These are phyloP conservation scores for Fagopyrum homotropicum DNA, from an alignment of 148 eudicot species.

Conservation along the genomic window DNA sequence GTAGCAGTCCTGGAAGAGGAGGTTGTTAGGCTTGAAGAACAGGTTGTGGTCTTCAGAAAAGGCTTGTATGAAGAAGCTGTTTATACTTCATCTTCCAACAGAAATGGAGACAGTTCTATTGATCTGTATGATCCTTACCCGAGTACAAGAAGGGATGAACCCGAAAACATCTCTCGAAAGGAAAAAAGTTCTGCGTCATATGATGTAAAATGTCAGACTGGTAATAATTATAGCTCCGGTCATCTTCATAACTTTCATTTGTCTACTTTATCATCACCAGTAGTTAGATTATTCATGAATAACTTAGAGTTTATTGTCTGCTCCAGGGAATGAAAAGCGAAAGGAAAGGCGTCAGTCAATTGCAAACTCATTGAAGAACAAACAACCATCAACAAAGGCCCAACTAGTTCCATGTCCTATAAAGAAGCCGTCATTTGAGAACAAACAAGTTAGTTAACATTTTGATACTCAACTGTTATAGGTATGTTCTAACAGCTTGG, in stretches of 20 bases:
- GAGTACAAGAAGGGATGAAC: constrained; percentile 18
- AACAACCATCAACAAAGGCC: constrained; percentile 29
- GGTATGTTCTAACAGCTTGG: constrained; percentile 22
- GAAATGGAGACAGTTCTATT: neutral
- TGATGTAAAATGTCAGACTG: constrained; percentile 21
- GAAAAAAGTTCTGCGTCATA: constrained; percentile 16
- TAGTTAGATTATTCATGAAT: neutral
- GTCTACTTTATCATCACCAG: neutral
- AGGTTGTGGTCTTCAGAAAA: constrained; percentile 50
- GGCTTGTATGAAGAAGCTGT: constrained; percentile 57
- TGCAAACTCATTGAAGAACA: constrained; percentile 22
- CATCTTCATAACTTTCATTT: neutral
- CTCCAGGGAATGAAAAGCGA: constrained; percentile 14
- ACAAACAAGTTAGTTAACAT: constrained; percentile 21
- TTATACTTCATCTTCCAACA: constrained; percentile 31
- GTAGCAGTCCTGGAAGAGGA: constrained; percentile 95
- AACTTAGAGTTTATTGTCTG: neutral
- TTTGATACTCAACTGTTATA: constrained; percentile 25
- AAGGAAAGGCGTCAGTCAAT: constrained; percentile 34
- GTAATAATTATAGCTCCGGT: constrained; percentile 18
- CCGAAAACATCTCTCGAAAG: constrained; percentile 14
- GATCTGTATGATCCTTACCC: neutral
- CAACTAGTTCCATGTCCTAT: constrained; percentile 26
- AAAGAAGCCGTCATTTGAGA: constrained; percentile 9
- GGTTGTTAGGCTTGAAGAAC: constrained; percentile 78